Percentiles rank a stretch among this genome's conserved stretches.
These are phyloP conservation scores for Annulohypoxylon moriforme DNA, from an alignment of 495 filamentous ascomycete species.

Conservation along the genomic window DNA sequence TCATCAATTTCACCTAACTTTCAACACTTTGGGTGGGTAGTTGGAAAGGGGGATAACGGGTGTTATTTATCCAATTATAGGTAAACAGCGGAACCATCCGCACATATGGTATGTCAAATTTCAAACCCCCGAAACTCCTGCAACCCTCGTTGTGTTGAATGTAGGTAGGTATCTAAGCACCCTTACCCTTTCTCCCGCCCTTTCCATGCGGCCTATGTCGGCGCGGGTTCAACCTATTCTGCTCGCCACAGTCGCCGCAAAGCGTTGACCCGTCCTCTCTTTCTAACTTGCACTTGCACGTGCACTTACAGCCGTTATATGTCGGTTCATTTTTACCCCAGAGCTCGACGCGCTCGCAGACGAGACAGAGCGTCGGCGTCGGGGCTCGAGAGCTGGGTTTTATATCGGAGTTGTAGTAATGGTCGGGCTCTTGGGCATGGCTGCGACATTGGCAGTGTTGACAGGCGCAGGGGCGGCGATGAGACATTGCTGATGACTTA, in stretches of 20 bases:
- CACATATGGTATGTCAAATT: no score
- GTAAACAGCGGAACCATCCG: no score
- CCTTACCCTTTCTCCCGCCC: background rate
- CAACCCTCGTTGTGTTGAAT: no score
- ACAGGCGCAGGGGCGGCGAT: conserved; percentile 19
- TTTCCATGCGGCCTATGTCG: conserved; percentile 16
- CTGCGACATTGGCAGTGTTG: conserved; percentile 23
- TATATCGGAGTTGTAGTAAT: background rate
- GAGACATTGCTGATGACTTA: background rate
- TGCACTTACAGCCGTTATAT: conserved; percentile 29
- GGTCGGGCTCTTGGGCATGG: conserved; percentile 18
- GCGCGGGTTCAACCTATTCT: conserved; percentile 20
- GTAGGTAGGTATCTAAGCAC: background rate
- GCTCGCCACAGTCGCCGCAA: conserved; percentile 21
- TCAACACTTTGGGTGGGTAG: background rate
- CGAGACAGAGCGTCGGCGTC: conserved; percentile 12
- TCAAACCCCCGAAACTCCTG: no score
- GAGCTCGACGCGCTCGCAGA: conserved; percentile 25
- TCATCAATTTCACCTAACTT: no score
- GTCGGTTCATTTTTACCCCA: conserved; percentile 24
- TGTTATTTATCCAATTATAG: no score
- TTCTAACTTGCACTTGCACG: conserved; percentile 25
- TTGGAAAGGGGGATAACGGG: background rate
- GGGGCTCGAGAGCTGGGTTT: background rate
- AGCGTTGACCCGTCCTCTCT: conserved; percentile 3